Conservation (phyloP, 2,329 filamentous ascomycete genomes). For the Scedosporium boydii region DNA sequence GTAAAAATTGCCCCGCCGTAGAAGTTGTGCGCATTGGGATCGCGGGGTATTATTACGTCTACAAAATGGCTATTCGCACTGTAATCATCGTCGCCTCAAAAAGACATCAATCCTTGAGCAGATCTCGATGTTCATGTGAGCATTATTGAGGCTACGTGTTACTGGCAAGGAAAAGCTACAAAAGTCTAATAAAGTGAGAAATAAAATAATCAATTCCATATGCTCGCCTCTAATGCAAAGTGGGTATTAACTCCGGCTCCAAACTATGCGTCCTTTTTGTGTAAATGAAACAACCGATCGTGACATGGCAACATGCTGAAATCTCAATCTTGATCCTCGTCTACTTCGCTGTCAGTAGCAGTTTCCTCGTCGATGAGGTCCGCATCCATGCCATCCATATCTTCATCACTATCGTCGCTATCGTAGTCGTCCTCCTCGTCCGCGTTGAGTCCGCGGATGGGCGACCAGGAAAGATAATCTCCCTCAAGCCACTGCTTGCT, state of each 20-base stretch:
- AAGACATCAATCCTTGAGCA: no score
- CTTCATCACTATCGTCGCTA: conserved; percentile 43
- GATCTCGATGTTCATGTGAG: no score
- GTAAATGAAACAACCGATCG: not conserved
- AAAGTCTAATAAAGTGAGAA: no score
- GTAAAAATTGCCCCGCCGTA: not conserved
- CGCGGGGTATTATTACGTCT: not conserved
- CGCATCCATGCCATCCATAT: conserved; percentile 33
- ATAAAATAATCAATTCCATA: not conserved
- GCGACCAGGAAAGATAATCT: conserved; percentile 74
- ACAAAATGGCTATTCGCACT: not conserved
- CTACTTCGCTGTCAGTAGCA: conserved; percentile 38
- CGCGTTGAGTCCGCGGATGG: conserved; percentile 59
- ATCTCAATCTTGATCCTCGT: conserved; percentile 18
- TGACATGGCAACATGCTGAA: not conserved
- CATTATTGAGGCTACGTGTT: no score
- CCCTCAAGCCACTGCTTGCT: conserved; percentile 82
- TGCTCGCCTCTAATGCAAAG: conserved; percentile 1
- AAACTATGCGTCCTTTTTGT: not conserved
- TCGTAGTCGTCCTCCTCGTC: conserved; percentile 42
- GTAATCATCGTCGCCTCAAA: not conserved
- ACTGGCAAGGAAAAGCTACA: no score
- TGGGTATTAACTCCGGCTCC: not conserved
- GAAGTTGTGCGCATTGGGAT: not conserved
- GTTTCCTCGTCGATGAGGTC: conserved; percentile 36